phyloP scores from a whole-genome alignment of 495 filamentous ascomycete species.

The Aspergillus hancockii region DNA sequence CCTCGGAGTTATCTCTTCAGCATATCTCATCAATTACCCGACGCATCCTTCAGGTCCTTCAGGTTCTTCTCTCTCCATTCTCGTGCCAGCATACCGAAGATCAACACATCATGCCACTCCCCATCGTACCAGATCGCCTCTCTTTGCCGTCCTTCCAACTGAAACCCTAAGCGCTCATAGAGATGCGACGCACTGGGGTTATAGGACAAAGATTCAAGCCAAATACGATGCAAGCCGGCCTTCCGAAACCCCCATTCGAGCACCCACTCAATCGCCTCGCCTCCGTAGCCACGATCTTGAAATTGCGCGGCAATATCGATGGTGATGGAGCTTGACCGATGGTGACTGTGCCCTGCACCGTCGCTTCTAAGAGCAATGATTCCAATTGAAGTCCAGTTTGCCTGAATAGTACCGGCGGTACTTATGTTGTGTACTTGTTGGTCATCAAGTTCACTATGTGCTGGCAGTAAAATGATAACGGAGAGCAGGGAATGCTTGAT shows the following conservation, averaged over 20 bases:
- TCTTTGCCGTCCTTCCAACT: constrained; percentile 3
- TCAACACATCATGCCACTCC: constrained; percentile 5
- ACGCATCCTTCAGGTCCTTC: not conserved
- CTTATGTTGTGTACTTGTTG: not conserved
- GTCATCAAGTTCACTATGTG: not conserved
- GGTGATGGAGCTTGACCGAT: not conserved
- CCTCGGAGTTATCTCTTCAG: no score
- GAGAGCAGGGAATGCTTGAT: not conserved
- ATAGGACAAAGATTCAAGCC: not conserved
- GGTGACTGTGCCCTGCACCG: not conserved
- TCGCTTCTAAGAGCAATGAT: not conserved
- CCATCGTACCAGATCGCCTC: constrained; percentile 4
- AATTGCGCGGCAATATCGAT: not conserved
- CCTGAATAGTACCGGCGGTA: not conserved
- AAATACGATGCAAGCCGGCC: constrained; percentile 4
- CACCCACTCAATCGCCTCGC: constrained; percentile 5
- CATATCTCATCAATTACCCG: not conserved
- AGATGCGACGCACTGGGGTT: not conserved
- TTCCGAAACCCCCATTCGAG: constrained; percentile 7
- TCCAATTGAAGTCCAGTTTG: not conserved
- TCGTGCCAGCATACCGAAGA: constrained; percentile 4
- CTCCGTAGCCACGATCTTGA: not conserved
- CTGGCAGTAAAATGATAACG: constrained; percentile 3
- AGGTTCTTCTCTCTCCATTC: constrained; percentile 3
- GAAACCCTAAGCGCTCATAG: constrained; percentile 9